Evolutionary conservation across 2,329 filamentous ascomycete genomes (phyloP).

Genomic region (Aspergillus neoniger): DNA sequence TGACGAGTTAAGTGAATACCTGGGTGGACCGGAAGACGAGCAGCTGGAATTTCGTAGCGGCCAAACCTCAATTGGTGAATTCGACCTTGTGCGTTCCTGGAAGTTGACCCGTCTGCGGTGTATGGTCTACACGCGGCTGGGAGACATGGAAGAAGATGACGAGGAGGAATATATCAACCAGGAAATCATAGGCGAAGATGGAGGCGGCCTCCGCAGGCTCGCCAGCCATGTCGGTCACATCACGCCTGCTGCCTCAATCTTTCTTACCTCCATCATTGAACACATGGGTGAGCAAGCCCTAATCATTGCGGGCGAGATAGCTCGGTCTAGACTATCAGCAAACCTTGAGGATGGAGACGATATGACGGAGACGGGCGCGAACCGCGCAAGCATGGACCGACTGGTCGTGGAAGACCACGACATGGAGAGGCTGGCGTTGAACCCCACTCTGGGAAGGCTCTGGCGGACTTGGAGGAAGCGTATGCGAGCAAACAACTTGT

Average conservation of each 20-base stretch:
- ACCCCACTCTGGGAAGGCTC: slow-evolving; percentile 80
- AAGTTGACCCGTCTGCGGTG: slow-evolving; percentile 88
- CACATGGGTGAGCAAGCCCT: slow-evolving; percentile 90
- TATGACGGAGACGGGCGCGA: slow-evolving; percentile 49
- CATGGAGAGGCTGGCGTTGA: slow-evolving; percentile 89
- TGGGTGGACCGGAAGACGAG: slow-evolving; percentile 77
- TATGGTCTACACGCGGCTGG: slow-evolving; percentile 97
- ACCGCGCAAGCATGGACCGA: slow-evolving; percentile 56
- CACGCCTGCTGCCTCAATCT: slow-evolving; percentile 90
- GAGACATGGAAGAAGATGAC: slow-evolving; percentile 96
- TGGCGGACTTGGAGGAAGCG: slow-evolving; percentile 97
- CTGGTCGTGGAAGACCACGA: slow-evolving; percentile 87
- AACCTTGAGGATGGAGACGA: slow-evolving; percentile 56
- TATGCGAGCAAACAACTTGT: slow-evolving; percentile 36
- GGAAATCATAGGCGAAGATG: slow-evolving; percentile 67
- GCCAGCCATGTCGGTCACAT: slow-evolving; percentile 64
- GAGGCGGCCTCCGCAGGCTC: slow-evolving; percentile 59
- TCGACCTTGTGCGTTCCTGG: slow-evolving; percentile 92
- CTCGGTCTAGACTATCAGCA: slow-evolving; percentile 51
- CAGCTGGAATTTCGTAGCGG: slow-evolving; percentile 62
- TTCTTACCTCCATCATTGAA: slow-evolving; percentile 91
- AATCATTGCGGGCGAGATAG: slow-evolving; percentile 81
- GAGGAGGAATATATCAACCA: slow-evolving; percentile 86
- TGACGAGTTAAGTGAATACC: slow-evolving; percentile 82
- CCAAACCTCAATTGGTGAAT: slow-evolving; percentile 59